A percentile compares a stretch with the other conserved stretches of the same genome.
Conservation (phyloP, 2,329 filamentous ascomycete genomes). For the Apiospora marii region DNA sequence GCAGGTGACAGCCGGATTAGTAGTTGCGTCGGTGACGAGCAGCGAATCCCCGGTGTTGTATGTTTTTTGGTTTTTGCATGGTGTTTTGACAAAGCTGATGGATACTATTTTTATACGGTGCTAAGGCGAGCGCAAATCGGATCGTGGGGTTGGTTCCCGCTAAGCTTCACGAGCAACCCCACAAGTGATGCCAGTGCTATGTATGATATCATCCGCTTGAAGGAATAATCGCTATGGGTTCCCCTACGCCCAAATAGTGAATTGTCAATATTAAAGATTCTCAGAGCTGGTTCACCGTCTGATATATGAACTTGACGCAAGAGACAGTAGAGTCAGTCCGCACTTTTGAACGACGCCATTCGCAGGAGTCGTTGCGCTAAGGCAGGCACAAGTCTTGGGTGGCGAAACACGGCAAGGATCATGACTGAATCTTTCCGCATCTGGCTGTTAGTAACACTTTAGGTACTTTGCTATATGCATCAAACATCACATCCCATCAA, state of each 20-base stretch:
- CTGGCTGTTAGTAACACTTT: background rate
- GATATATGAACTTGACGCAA: background rate
- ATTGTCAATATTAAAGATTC: background rate
- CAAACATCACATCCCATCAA: background rate
- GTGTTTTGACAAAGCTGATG: background rate
- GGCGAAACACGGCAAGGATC: background rate
- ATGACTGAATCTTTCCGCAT: background rate
- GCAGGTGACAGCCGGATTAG: slow-evolving; percentile 25
- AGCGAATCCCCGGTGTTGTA: slow-evolving; percentile 28
- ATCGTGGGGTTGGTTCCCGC: background rate
- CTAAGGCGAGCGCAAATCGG: background rate
- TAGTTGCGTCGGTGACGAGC: slow-evolving; percentile 29
- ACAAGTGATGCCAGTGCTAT: background rate
- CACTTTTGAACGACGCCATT: background rate
- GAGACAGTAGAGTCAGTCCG: background rate
- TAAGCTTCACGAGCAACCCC: background rate
- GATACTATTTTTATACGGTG: background rate
- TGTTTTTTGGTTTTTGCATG: background rate
- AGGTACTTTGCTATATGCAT: background rate
- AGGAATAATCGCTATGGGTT: background rate
- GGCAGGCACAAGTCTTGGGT: background rate
- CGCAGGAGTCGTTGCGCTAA: background rate
- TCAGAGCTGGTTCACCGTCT: background rate
- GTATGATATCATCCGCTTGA: background rate
- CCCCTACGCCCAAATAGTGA: background rate